Evolutionary conservation across 176 grass and related monocot species (phyloP).

Genomic region (Carex myosuroides): DNA sequence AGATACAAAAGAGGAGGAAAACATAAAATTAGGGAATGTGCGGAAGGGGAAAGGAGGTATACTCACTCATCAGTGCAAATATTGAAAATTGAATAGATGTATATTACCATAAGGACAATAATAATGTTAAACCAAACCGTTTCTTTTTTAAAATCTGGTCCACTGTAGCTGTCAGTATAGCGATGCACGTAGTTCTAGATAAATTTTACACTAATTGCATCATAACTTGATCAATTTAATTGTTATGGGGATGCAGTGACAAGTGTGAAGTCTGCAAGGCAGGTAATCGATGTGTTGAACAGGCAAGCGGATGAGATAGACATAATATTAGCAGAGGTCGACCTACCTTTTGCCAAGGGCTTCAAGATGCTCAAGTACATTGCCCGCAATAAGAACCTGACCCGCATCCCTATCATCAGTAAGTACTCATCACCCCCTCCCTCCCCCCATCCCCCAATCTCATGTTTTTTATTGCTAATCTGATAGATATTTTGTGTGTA

Average conservation of each 20-base stretch:
- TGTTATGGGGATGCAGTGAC: conserved; percentile 49
- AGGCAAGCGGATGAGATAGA: conserved; percentile 61
- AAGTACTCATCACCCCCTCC: conserved; percentile 11
- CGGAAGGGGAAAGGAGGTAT: background rate
- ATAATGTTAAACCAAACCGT: background rate
- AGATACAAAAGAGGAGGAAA: background rate
- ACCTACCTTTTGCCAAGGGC: conserved; percentile 78
- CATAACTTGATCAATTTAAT: background rate
- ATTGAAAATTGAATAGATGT: background rate
- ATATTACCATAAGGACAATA: background rate
- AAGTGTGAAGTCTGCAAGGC: conserved; percentile 59
- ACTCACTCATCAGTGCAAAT: background rate
- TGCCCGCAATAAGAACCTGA: conserved; percentile 66
- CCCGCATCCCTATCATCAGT: conserved; percentile 96
- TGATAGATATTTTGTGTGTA: conserved; percentile 19
- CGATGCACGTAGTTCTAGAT: background rate
- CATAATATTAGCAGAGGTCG: conserved; percentile 84
- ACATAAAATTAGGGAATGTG: background rate
- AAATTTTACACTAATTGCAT: background rate
- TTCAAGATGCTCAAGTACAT: conserved; percentile 99
- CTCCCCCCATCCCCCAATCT: background rate
- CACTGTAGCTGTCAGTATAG: background rate
- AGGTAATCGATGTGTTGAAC: conserved; percentile 76
- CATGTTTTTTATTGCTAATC: background rate
- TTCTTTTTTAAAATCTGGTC: background rate